A percentile compares a stretch with the other conserved stretches of the same genome.
phyloP scores from a whole-genome alignment of 2,329 filamentous ascomycete genomes.

The Fusarium oxysporum region DNA sequence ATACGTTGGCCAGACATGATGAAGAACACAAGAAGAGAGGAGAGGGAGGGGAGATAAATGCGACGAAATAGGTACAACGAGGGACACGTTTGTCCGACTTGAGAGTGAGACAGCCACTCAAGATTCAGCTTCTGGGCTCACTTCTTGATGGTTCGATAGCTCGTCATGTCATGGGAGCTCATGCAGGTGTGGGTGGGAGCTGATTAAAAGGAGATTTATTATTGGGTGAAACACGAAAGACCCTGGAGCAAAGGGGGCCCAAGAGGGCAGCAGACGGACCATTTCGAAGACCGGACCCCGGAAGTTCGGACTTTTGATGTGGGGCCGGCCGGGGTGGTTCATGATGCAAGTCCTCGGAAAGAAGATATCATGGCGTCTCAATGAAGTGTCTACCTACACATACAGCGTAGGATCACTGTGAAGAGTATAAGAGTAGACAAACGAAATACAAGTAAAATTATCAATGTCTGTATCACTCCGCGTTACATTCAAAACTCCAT shows the following conservation, averaged over 20 bases:
- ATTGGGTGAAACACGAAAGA: slow-evolving; percentile 16
- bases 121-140: slow-evolving; percentile 32
- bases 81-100: slow-evolving; percentile 27
- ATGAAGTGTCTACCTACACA: background rate
- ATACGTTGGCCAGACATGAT: slow-evolving; percentile 40
- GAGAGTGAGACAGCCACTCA: slow-evolving; percentile 26
- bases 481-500: slow-evolving; percentile 9
- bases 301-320: slow-evolving; percentile 25
- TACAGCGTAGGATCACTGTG: background rate
- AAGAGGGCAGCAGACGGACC: slow-evolving; percentile 19
- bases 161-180: slow-evolving; percentile 37
- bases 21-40: background rate
- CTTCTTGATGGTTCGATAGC: slow-evolving; percentile 40
- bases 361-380: background rate
- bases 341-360: background rate
- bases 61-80: slow-evolving; percentile 6
- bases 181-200: slow-evolving; percentile 31
- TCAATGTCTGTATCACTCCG: background rate
- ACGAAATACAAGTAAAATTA: background rate
- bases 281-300: slow-evolving; percentile 30
- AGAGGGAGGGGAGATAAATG: background rate
- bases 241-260: background rate
- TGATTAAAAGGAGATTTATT: slow-evolving; percentile 33
- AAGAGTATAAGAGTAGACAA: background rate
- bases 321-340: slow-evolving; percentile 28